Base-by-base conservation (phyloP, 1,139 yeast genomes). In the Sugiyamaella grinbergsii region DNA sequence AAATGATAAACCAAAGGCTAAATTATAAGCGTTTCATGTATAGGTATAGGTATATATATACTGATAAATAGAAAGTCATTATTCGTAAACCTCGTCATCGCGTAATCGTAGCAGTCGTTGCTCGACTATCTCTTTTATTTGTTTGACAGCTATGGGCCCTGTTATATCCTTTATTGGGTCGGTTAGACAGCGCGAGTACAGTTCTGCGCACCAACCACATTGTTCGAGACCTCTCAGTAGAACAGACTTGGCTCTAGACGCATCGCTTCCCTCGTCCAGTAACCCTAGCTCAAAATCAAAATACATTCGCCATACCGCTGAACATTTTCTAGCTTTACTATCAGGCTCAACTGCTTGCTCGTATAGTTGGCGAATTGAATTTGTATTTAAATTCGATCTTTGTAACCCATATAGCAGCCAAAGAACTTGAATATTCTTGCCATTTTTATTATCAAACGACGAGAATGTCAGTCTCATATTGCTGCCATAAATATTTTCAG, bases 1-100 rank as follows among this genome's bases (percentile, higher is more conserved):
- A 19, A 46, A 54, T 49, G 56, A 63, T 52, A 32, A 15, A 58
- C 53, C 65, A 41, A 64, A 63, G 57, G 55, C 67, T 43, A 63
- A 63, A 58, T 45, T 62, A 50, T 62, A 61, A 45, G 18, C 4
- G 13, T 5, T n/a, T 18, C 16, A 19, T 34, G 15, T 16, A 44
- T 11, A 42, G 4, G 22, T 22, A 6, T n/a, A 19, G n/a, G 29
- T 22, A 19, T 16, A 39, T 16, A 28, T 5, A 32, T 22, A 19
- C n/a, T 38, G 15, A 15, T 29, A 19, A 10, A 26, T 26, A 13
- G 3, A 26, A 23, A 5, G 26, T 5, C 26, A 23, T 23, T 23
- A 23, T 23, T 5, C 26, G 13, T 29, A 3, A 29, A n/a, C n/a
- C n/a, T n/a, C 6, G 33, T 3, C 2, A 29, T 29, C 33, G 5